Evolutionary conservation across 2,329 filamentous ascomycete species (phyloP), one percentile per base, ranked within the genome.

Genomic region (Reticulascus tulasneorum): DNA sequence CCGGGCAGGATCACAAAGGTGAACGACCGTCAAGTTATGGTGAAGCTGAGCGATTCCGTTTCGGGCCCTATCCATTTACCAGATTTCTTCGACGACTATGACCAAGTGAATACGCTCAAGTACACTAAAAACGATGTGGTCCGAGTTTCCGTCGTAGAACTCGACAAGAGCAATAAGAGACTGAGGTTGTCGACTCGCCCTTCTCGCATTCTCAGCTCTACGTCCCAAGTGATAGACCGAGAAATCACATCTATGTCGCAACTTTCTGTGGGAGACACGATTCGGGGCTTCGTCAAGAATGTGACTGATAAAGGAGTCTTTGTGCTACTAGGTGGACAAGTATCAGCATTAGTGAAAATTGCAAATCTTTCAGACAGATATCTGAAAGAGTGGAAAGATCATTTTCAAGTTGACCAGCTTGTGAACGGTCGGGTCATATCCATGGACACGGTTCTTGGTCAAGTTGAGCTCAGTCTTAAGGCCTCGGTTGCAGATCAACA

Each of bases 381-480:
- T 58, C 66, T 98, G 51, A 97, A 97, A 62, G 87, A 97, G 43
- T 98, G 93, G 93, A 94, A 95, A 65, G 79, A 86, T 23, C 71
- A 82, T 28, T 96, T 91, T 64, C 82, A 93, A 51, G 67, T 91
- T 30, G 88, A 94, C 52, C 89, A 97, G 61, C 73, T 98, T 6
- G 88, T 98, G 35, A 88, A 84, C 60, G 93, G 89, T 33, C 87
- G 91, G 46, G 73, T 98, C 41, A 77, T 85, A 29, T 69, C 79
- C 4, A 76, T 90, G 18, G 85, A 96, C 49, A 52, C 71, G 6
- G 70, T 73, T 23, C 69, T 79, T 18, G 79, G 81, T 38, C 86
- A 89, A 50, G 66, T 94, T 19, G 87, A 94, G 56, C 73, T 98
- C 69, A 94, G 80, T 52, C 67, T 98, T 55, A 97, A 94, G 65